These are phyloP conservation scores for Vigna reflexopilosa DNA, from an alignment of 306 rosid species.

Conservation along the genomic window DNA sequence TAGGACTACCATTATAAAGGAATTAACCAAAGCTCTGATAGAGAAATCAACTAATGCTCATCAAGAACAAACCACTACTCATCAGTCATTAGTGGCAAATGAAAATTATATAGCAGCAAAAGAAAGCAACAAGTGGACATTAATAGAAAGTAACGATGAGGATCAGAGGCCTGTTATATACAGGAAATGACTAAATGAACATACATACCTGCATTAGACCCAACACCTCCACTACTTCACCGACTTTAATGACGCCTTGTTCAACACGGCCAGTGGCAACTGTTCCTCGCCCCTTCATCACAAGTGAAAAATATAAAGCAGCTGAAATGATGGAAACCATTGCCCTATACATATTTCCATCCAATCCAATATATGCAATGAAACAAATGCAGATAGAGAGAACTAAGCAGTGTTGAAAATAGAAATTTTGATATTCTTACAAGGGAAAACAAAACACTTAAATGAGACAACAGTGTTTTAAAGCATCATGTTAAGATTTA, in stretches of 20 bases:
- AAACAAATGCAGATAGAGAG: conserved; percentile 35
- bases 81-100: conserved; percentile 24
- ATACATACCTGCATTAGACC: conserved; percentile 94
- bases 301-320: conserved; percentile 38
- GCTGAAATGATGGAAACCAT: conserved; percentile 19
- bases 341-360: conserved; percentile 10
- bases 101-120: conserved; percentile 12
- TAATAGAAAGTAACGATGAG: conserved; percentile 32
- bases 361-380: conserved; percentile 16
- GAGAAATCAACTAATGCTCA: conserved; percentile 18
- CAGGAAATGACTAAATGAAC: conserved; percentile 24
- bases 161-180: conserved; percentile 14
- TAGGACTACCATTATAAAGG: conserved; percentile 27
- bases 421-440: background rate
- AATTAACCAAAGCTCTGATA: conserved; percentile 11
- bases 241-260: conserved; percentile 89
- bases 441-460: background rate
- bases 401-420: background rate
- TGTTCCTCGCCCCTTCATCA: conserved; percentile 94
- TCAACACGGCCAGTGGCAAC: conserved; percentile 99
- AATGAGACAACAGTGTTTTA: background rate
- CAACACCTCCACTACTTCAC: conserved; percentile 95
- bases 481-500: background rate
- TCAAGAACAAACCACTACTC: conserved; percentile 22
- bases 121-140: conserved; percentile 8